Evolutionary conservation across 768 basidiomycete genomes (phyloP), one percentile per base, ranked within the genome.

Genomic region (Trametes sanguinea): DNA sequence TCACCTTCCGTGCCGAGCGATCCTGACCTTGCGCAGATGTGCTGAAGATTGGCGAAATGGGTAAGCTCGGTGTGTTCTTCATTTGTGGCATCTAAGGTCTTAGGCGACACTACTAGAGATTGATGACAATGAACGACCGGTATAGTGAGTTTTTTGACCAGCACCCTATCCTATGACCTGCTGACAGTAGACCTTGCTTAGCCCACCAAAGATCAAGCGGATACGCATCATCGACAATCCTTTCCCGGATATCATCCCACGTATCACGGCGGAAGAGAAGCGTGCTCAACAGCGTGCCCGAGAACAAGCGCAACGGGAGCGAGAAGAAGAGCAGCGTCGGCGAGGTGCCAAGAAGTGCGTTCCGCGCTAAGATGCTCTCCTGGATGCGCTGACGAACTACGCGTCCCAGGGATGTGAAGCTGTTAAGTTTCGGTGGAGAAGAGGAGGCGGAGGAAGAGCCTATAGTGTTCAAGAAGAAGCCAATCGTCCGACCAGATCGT

Each of bases 261-360:
- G 97, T 29, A 99, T 98, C 62, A 99, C 97, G 1, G 94, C 95
- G 1, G 93, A 87, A 2, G 97, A 98, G 76, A 89, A 90, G 64
- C 83, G 88, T 43, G 88, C 81, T 0, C 97, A 99, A 72, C 88
- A 88, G 63, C 82, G 83, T 56, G 96, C 95, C 2, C 83, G 86
- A 43, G 87, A 93, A 69, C 81, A 85, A 63, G 87, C 84, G 1
- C 88, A 88, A 67, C 81, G 83, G 53, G 90, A 94, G 71, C 78
- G 90, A n/a, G 92, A 93, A 68, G 90, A 92, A 65, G 83, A 81
- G 39, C 81, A 83, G 62, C 81, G 86, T 40, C 80, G 85, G 60
- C 87, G 85, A 66, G 87, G 89, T 29, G 93, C 90, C 0, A 98
- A 95, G 69, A 98, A 97, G 95, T 95, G 62, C 63, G 86, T 73